These are phyloP conservation scores for Ganoderma sinense DNA, from an alignment of 1,284 basidiomycete genomes.

Conservation along the genomic window DNA sequence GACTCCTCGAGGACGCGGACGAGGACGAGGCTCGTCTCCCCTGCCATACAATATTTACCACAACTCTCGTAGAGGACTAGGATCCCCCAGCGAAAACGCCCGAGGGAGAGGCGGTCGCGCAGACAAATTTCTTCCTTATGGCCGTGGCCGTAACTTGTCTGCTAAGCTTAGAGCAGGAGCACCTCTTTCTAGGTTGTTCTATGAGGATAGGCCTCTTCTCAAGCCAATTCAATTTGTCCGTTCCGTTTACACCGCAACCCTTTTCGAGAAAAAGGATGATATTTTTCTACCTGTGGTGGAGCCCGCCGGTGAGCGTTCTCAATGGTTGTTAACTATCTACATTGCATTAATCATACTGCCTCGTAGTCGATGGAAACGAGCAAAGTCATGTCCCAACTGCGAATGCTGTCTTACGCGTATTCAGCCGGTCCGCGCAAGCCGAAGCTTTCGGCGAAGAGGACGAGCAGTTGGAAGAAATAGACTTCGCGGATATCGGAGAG, in stretches of 20 bases:
- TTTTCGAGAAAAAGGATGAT: slow-evolving; percentile 75
- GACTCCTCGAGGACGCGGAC: slow-evolving; percentile 19
- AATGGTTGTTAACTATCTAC: neutral
- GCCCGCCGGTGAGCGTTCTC: slow-evolving; percentile 51
- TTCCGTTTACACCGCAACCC: slow-evolving; percentile 56
- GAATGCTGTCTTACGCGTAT: slow-evolving; percentile 64
- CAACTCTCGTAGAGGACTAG: slow-evolving; percentile 22
- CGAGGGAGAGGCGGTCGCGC: slow-evolving; percentile 32
- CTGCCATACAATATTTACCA: slow-evolving; percentile 17
- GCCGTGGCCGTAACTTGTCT: slow-evolving; percentile 34
- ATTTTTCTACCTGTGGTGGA: slow-evolving; percentile 64
- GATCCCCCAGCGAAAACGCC: slow-evolving; percentile 31
- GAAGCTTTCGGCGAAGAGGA: slow-evolving; percentile 40
- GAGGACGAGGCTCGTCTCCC: slow-evolving; percentile 26
- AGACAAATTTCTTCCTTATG: slow-evolving; percentile 15
- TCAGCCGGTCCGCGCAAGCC: slow-evolving; percentile 45
- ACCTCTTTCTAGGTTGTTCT: slow-evolving; percentile 63
- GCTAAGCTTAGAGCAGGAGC: slow-evolving; percentile 42
- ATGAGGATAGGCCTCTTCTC: slow-evolving; percentile 65
- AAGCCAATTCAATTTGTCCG: slow-evolving; percentile 74
- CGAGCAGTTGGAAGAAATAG: slow-evolving; percentile 64
- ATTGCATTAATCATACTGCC: neutral
- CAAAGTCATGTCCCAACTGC: slow-evolving; percentile 70
- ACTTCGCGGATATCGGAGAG: slow-evolving; percentile 65
- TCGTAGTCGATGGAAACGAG: slow-evolving; percentile 41